Evolutionary conservation across 371 early-diverging fungal genomes (phyloP), one percentile per base, ranked within the genome.

Genomic region (Blakeslea trispora): DNA sequence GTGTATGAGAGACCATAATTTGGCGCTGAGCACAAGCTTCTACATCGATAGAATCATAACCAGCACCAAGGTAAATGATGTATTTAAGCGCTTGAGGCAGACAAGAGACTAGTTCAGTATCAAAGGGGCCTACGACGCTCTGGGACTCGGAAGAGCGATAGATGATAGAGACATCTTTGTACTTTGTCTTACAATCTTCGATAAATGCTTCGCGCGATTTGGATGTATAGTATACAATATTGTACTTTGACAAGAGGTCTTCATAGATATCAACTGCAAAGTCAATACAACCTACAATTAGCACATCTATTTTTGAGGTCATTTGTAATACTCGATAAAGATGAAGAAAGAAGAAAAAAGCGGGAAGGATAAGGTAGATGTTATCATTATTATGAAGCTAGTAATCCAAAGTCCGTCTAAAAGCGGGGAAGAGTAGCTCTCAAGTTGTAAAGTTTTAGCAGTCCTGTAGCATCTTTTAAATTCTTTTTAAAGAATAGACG

Each of bases 1-100:
- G 79, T 1, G 79, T 79, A 48, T 79, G 57, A 0, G 79, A 79
- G 0, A 79, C 68, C 44, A 57, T 59, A 35, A 79, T 68, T 2
- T 61, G 46, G 2, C 72, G 64, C 4, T 65, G 52, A 5, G 68
- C 63, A 39, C 76, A 75, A 1, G 74, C 74, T 34, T 64, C 31
- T 0, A 79, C 63, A 57, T 79, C 67, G 21, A 79, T 61, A 1
- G 53, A 40, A 41, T 79, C 76, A 45, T 79, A 79, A 6, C 79
- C 79, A 19, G 75, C 75, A 34, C 66, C 75, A 34, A 61, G 53
- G n/a, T 53, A 68, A 6, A 52, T 47, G 19, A 79, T 62, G 37
- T 64, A 74, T 46, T 70, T 73, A 32, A 73, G 28, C 3, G 56
- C 37, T 23, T 37, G 9, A 24, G 79, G 76, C 1, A 79, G 48